Evolutionary conservation across 441 rosid genomes (phyloP).

Genomic region (Capsella rubella): DNA sequence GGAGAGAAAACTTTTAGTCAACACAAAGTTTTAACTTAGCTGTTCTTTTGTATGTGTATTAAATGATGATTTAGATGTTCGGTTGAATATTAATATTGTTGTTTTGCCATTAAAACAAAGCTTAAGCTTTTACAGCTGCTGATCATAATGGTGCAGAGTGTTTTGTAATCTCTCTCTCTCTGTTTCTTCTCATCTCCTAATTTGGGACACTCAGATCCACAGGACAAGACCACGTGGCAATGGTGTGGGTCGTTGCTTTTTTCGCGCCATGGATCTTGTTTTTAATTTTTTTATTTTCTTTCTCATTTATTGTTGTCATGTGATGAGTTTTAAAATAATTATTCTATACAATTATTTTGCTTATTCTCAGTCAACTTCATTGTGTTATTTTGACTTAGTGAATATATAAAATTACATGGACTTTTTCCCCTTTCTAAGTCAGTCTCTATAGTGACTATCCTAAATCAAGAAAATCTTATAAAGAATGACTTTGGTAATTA

Average conservation of each 20-base stretch:
- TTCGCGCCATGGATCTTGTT: slow-evolving; percentile 46
- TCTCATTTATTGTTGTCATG: slow-evolving; percentile 39
- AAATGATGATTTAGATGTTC: not conserved
- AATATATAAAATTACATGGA: not conserved
- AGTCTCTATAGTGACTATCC: not conserved
- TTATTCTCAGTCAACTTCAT: slow-evolving; percentile 32
- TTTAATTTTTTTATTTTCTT: not conserved
- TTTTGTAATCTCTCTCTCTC: not conserved
- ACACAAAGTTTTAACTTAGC: not conserved
- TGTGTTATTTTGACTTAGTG: not conserved
- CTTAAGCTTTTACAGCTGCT: slow-evolving; percentile 15
- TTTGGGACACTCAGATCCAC: slow-evolving; percentile 40
- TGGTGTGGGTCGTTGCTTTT: slow-evolving; percentile 41
- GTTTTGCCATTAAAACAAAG: slow-evolving; percentile 19
- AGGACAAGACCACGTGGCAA: slow-evolving; percentile 46
- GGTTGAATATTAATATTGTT: not conserved
- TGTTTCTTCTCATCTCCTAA: slow-evolving; percentile 2
- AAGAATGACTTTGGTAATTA: not conserved
- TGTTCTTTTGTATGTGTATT: not conserved
- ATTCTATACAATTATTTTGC: slow-evolving; percentile 12
- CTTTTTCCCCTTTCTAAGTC: not conserved
- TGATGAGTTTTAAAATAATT: slow-evolving; percentile 14
- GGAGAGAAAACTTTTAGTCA: slow-evolving; percentile 2
- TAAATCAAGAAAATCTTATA: not conserved
- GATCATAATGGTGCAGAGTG: slow-evolving; percentile 27